Evolutionary conservation across 495 filamentous ascomycete species (phyloP).

Genomic region (Aspergillus ostianus): DNA sequence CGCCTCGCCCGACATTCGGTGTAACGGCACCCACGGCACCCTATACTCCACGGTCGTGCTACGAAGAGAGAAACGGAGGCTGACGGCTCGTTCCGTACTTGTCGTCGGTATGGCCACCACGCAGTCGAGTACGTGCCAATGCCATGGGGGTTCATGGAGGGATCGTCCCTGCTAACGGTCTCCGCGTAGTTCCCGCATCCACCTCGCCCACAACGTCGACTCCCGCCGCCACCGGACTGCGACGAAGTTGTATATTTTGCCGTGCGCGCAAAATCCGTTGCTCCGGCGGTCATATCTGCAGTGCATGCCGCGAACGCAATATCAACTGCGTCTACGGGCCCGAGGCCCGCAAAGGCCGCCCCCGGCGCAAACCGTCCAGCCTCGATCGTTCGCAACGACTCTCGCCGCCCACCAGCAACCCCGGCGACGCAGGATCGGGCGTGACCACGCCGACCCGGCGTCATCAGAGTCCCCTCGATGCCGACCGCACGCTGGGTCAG

Average conservation of each 20-base stretch:
- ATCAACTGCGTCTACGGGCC: conserved; percentile 9
- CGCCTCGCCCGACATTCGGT: too few species aligned
- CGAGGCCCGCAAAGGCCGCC: conserved; percentile 9
- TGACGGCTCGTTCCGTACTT: background rate
- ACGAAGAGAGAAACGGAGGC: too few species aligned
- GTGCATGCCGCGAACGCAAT: conserved; percentile 8
- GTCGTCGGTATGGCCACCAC: background rate
- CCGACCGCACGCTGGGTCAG: background rate
- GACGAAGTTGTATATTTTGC: conserved; percentile 11
- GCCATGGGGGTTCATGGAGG: background rate
- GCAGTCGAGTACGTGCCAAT: background rate
- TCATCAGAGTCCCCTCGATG: background rate
- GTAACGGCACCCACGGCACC: background rate
- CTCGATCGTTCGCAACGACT: background rate
- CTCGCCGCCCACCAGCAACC: background rate
- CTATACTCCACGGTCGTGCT: background rate
- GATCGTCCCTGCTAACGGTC: background rate
- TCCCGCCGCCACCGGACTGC: background rate
- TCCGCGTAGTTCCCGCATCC: background rate
- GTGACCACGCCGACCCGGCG: background rate
- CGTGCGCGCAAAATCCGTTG: conserved; percentile 11
- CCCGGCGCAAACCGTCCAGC: background rate
- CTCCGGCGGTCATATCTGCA: conserved; percentile 9
- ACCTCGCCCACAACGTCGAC: background rate
- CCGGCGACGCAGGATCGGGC: background rate